These are phyloP conservation scores for Huntiella decipiens DNA, from an alignment of 2,329 filamentous ascomycete species.

Conservation along the genomic window DNA sequence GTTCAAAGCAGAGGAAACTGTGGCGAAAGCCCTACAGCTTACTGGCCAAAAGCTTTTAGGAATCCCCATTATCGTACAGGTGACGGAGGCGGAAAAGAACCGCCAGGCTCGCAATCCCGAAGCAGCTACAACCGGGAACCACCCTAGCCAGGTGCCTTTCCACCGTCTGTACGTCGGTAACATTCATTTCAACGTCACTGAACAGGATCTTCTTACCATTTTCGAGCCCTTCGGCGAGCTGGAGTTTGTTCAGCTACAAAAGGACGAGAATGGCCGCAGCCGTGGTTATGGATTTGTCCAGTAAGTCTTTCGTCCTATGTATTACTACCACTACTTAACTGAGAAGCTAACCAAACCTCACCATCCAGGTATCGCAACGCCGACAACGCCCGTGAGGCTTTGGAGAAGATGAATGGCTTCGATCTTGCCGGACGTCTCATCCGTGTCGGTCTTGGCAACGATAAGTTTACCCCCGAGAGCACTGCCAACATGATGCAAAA, in stretches of 20 bases:
- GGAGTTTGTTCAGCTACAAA: slow-evolving; percentile 93
- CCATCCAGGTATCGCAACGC: slow-evolving; percentile 63
- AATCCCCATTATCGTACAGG: slow-evolving; percentile 95
- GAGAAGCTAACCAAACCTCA: slow-evolving; percentile 18
- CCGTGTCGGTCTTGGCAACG: slow-evolving; percentile 95
- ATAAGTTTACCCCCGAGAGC: slow-evolving; percentile 98
- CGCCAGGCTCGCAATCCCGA: slow-evolving; percentile 79
- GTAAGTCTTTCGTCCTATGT: slow-evolving; percentile 35
- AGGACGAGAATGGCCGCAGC: slow-evolving; percentile 78
- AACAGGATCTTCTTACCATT: slow-evolving; percentile 84
- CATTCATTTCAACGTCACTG: slow-evolving; percentile 98
- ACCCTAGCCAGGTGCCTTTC: slow-evolving; percentile 77
- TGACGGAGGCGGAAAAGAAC: slow-evolving; percentile 98
- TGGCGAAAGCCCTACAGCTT: slow-evolving; percentile 84
- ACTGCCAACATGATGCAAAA: slow-evolving; percentile 82
- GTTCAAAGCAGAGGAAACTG: slow-evolving; percentile 91
- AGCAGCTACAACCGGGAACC: slow-evolving; percentile 23
- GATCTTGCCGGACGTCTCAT: slow-evolving; percentile 94
- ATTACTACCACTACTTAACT: not conserved
- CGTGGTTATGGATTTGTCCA: slow-evolving; percentile 97
- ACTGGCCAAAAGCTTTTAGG: slow-evolving; percentile 96
- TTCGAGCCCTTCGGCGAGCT: slow-evolving; percentile 97
- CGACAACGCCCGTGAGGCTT: slow-evolving; percentile 73
- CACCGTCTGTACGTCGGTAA: slow-evolving; percentile 98
- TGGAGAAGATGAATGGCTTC: slow-evolving; percentile 99